Conservation (phyloP, 805 yeast genomes). For the Hanseniaspora occidentalis region DNA sequence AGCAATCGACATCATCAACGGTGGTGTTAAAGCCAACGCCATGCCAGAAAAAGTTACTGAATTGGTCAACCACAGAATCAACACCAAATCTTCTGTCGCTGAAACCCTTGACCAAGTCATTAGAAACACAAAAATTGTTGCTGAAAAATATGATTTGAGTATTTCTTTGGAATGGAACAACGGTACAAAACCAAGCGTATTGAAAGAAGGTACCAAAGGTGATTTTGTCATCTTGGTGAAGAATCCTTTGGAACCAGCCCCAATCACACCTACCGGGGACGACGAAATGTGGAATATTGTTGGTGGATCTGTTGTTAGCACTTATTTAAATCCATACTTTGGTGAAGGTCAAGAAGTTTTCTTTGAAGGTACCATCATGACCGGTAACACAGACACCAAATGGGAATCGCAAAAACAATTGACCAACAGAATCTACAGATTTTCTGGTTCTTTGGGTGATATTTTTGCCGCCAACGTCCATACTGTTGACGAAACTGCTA, state of each 20-base stretch:
- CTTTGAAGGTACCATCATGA: conserved; percentile 8
- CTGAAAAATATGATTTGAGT: conserved; percentile 9
- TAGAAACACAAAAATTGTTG: conserved; percentile 6
- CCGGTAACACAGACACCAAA: conserved; percentile 13
- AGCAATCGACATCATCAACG: conserved; percentile 46
- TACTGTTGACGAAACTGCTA: conserved; percentile 10
- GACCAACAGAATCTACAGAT: conserved; percentile 11
- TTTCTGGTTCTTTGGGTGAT: conserved; percentile 6
- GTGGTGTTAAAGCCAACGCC: conserved; percentile 60
- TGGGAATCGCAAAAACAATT: conserved; percentile 6
- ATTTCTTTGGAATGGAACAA: conserved; percentile 7
- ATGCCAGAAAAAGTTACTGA: conserved; percentile 45
- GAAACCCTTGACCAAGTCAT: conserved; percentile 27
- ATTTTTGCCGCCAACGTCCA: conserved; percentile 6
- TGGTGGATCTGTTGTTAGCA: conserved; percentile 45
- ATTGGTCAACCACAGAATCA: conserved; percentile 44
- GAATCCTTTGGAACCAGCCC: conserved; percentile 35
- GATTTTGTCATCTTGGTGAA: conserved; percentile 18
- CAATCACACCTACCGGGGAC: conserved; percentile 31
- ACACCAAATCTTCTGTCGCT: conserved; percentile 33
- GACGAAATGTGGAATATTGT: conserved; percentile 39
- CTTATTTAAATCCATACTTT: conserved; percentile 36
- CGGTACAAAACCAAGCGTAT: conserved; percentile 6
- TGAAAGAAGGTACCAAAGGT: conserved; percentile 8
- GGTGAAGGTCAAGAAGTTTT: conserved; percentile 4